Conservation (phyloP, 2,329 filamentous ascomycete genomes). For the Epichloe glyceriae region DNA sequence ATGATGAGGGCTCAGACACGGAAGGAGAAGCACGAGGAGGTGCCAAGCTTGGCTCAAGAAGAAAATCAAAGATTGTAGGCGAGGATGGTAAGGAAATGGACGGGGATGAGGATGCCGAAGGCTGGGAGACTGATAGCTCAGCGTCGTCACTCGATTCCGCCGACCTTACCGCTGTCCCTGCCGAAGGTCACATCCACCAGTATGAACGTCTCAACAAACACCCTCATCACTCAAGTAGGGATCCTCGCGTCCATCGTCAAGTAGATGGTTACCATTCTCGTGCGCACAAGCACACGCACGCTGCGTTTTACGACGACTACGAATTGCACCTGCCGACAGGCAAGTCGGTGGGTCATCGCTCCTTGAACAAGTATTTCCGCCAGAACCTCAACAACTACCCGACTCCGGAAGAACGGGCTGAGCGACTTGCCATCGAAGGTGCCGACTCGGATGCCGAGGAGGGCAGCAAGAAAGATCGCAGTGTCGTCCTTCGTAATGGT, state of each 20-base stretch:
- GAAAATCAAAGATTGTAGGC: constrained; percentile 37
- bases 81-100: constrained; percentile 36
- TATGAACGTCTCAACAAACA: constrained; percentile 61
- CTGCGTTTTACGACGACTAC: constrained; percentile 82
- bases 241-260: constrained; percentile 60
- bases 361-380: constrained; percentile 74
- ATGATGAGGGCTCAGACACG: constrained; percentile 34
- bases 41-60: constrained; percentile 55
- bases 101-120: constrained; percentile 52
- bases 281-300: constrained; percentile 58
- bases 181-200: constrained; percentile 57
- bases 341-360: constrained; percentile 79
- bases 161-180: constrained; percentile 67
- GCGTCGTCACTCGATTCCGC: constrained; percentile 80
- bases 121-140: constrained; percentile 92
- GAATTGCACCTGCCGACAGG: constrained; percentile 89
- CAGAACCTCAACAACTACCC: constrained; percentile 87
- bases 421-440: constrained; percentile 49
- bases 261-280: constrained; percentile 72
- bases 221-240: constrained; percentile 60
- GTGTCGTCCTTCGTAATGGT: constrained; percentile 7
- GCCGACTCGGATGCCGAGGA: constrained; percentile 21
- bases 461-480: constrained; percentile 16
- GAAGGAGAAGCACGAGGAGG: constrained; percentile 37
- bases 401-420: constrained; percentile 59